A percentile compares a stretch with the other conserved stretches of the same genome.
Conservation (phyloP, 352 stramenopile species). For the Phytophthora cryptogea region DNA sequence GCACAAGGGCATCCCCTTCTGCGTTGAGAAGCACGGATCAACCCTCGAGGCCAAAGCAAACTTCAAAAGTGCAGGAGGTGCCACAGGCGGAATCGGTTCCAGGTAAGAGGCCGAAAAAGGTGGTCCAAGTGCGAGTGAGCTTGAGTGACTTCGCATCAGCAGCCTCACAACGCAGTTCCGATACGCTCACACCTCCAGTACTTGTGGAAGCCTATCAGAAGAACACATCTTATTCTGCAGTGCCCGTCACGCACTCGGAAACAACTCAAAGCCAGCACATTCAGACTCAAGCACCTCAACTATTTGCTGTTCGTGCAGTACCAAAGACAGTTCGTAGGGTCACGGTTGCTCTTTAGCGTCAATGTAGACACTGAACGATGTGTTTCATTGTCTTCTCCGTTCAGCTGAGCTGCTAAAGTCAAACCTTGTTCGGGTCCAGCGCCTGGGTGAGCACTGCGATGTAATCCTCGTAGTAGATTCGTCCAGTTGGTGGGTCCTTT, state of each 20-base stretch:
- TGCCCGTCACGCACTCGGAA: neutral
- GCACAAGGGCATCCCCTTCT: neutral
- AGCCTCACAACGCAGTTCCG: neutral
- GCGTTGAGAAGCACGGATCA: neutral
- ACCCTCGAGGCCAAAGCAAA: neutral
- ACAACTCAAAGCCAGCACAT: neutral
- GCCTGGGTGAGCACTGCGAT: conserved; percentile 79
- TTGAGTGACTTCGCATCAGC: conserved; percentile 36
- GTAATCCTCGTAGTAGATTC: conserved; percentile 94
- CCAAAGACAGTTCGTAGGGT: conserved; percentile 42
- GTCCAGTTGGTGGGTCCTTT: conserved; percentile 84
- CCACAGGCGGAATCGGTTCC: conserved; percentile 6
- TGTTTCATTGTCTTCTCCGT: neutral
- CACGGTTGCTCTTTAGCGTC: conserved; percentile 43
- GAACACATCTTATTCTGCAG: neutral
- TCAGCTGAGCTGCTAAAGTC: neutral
- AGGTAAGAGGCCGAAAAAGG: conserved; percentile 29
- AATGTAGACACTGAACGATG: neutral
- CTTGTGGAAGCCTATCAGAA: neutral
- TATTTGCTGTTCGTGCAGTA: conserved; percentile 16
- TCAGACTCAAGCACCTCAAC: conserved; percentile 8
- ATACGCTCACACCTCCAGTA: neutral
- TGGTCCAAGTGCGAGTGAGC: conserved; percentile 56
- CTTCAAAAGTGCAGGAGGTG: neutral
- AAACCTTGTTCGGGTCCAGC: conserved; percentile 48